Evolutionary conservation across 1,139 yeast genomes (phyloP), one percentile per base, ranked within the genome.

Genomic region (Yamadazyma aaseri): DNA sequence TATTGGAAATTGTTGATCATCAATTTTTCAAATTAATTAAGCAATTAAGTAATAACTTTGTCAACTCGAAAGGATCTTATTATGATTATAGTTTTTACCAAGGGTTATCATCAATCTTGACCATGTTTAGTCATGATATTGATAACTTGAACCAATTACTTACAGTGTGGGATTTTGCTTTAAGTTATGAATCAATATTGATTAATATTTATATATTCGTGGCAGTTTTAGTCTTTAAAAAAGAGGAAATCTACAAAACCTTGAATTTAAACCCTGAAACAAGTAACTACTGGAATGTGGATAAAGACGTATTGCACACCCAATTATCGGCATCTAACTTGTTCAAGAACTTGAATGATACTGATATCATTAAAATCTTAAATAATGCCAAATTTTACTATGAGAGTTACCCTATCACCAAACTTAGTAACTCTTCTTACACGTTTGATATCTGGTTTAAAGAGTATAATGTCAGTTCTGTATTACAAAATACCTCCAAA

Each of bases 81-180:
- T 67, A 60, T 47, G 72, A 67, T 40, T 70, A 69, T 46, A 55
- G 56, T 28, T 76, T 79, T 40, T 83, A 73, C 48, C 74, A 58
- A 38, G 86, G 87, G 0, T 57, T 92, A 8, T 83, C 96, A 9
- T 75, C 94, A 1, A 64, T 90, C 1, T 65, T 92, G 29, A 87
- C 97, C 1, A 50, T 86, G 31, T 86, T 81, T 56, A 68, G 94
- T 10, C 97, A 92, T 56, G 92, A 87, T 44, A 50, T 84, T 20
- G 55, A 63, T 14, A 64, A 69, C 31, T 58, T 73, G 29, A 62
- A 63, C n/a, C 75, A 76, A 21, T 56, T 82, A 11, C 60, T 79
- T 32, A 55, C 65, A 4, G 52, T 86, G 4, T 83, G 89, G 77
- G 94, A 84, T 53, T 76, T 69, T 40, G 60, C 78, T 8, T 56